These are phyloP conservation scores for Neurospora sp. DNA, from an alignment of 2,329 filamentous ascomycete genomes.

Conservation along the genomic window DNA sequence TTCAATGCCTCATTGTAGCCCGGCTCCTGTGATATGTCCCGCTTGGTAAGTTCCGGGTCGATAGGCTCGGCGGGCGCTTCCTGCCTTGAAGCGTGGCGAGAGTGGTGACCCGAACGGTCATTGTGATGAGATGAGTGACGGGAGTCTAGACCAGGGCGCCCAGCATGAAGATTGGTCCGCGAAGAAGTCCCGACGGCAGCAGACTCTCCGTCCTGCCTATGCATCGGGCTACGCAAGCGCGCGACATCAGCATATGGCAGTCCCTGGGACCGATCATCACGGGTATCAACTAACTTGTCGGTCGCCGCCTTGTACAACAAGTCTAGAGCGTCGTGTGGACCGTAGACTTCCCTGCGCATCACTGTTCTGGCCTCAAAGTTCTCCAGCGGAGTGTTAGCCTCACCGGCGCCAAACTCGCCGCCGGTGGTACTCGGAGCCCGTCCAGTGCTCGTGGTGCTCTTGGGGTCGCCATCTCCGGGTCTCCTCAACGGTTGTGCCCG, in stretches of 20 bases:
- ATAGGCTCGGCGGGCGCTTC: slow-evolving; percentile 26
- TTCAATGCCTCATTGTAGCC: slow-evolving; percentile 62
- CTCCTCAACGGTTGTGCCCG: slow-evolving; percentile 56
- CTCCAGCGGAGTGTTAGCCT: slow-evolving; percentile 52
- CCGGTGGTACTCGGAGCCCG: slow-evolving; percentile 19
- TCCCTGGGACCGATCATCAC: background rate
- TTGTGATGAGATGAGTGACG: slow-evolving; percentile 9
- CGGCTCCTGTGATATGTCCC: slow-evolving; percentile 36
- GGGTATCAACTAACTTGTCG: slow-evolving; percentile 32
- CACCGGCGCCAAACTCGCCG: slow-evolving; percentile 35
- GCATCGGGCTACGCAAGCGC: slow-evolving; percentile 8
- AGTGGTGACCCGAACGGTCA: slow-evolving; percentile 11
- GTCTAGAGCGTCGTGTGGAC: slow-evolving; percentile 86
- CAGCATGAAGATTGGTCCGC: slow-evolving; percentile 9
- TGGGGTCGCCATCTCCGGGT: slow-evolving; percentile 34
- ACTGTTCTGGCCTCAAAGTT: slow-evolving; percentile 56
- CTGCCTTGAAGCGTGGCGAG: slow-evolving; percentile 13
- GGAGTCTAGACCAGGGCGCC: slow-evolving; percentile 8
- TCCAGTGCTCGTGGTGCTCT: slow-evolving; percentile 24
- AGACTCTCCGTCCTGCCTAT: slow-evolving; percentile 13
- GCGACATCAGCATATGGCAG: slow-evolving; percentile 9
- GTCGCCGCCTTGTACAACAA: slow-evolving; percentile 81
- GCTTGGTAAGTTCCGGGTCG: slow-evolving; percentile 36
- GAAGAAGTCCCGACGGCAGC: slow-evolving; percentile 4
- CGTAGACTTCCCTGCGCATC: slow-evolving; percentile 68